Evolutionary conservation across 371 early-diverging fungal species (phyloP).

Genomic region (Actinomortierella ambigua): DNA sequence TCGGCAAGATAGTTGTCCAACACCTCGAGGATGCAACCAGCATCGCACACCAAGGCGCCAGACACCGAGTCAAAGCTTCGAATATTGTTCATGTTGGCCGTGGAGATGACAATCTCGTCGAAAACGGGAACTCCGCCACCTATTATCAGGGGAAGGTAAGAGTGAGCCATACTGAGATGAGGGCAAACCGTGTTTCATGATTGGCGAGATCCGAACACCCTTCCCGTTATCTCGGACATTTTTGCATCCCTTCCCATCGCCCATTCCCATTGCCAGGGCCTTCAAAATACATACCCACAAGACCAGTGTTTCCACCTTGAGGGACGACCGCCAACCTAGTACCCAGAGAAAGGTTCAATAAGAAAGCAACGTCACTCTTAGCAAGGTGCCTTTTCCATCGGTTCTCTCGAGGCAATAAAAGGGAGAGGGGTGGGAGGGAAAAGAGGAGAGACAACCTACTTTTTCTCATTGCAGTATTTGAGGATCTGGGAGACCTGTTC

Average conservation of each 20-base stretch:
- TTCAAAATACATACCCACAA: conserved; percentile 59
- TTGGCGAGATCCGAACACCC: no score
- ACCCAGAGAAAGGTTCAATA: no score
- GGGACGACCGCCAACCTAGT: conserved; percentile 90
- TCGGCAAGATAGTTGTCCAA: conserved; percentile 79
- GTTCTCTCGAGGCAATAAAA: no score
- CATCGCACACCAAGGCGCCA: conserved; percentile 84
- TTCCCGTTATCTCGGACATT: no score
- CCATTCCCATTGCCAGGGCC: no score
- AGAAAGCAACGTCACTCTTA: not conserved
- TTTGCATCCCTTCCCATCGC: no score
- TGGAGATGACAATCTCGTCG: conserved; percentile 89
- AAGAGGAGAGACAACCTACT: conserved; percentile 38
- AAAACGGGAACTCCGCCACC: conserved; percentile 93
- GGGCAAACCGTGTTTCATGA: no score
- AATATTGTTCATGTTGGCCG: conserved; percentile 77
- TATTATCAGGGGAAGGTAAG: conserved; percentile 3
- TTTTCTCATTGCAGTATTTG: conserved; percentile 85
- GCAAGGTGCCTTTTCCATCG: not conserved
- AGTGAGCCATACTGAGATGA: no score
- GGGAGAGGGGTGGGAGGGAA: not conserved
- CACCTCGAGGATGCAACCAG: conserved; percentile 89
- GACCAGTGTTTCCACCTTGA: conserved; percentile 97
- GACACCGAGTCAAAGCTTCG: conserved; percentile 82
- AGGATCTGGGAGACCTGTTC: conserved; percentile 85